Evolutionary conservation across 768 basidiomycete genomes (phyloP), one percentile per base, ranked within the genome.

Genomic region (Lyophyllum atratum): DNA sequence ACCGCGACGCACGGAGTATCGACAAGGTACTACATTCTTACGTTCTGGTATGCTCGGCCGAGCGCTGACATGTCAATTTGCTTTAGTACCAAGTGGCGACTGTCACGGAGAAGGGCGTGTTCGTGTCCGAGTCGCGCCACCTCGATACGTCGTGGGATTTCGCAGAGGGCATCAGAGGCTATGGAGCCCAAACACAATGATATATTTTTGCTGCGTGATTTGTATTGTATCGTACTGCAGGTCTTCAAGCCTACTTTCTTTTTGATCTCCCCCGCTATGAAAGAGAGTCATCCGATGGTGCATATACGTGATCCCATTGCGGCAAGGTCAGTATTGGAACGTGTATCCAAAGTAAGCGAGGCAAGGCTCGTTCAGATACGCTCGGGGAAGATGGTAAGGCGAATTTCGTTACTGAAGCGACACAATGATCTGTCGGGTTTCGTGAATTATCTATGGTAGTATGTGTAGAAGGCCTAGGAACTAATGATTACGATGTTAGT

Each of bases 1-100:
- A 99, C 75, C 86, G 97, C 43, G 97, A 99, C 65, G 96, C 96
- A 6, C 82, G 96, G 63, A 93, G 92, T 77, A 76, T 95, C 71
- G 91, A 98, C 82, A 97, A 98, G 85, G 95, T 93, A 80, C 67
- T 43, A 11, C 45, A 45, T 25, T 8, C n/a, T 40, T 39, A 44
- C 9, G n/a, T 9, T 39, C 50, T 24, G 24, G 37, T 53, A 28
- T 24, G 25, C 14, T 15, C 11, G 37, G 28, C 34, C 43, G 47
- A 12, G 5, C 46, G 29, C 26, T 59, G 17, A 42, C 55, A 22
- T 5, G 17, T 21, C 5, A 0, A 25, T 48, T 8, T n/a, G 12
- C 26, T 31, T 55, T 1, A 98, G 96, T 98, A 88, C 75, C 96
- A 98, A 95, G 83, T 98, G 55, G 95, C 94, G 4, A 93, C 83